Evolutionary conservation across 2,329 filamentous ascomycete genomes (phyloP).

Genomic region (Ophiognomonia clavigignenti-juglandacearum): DNA sequence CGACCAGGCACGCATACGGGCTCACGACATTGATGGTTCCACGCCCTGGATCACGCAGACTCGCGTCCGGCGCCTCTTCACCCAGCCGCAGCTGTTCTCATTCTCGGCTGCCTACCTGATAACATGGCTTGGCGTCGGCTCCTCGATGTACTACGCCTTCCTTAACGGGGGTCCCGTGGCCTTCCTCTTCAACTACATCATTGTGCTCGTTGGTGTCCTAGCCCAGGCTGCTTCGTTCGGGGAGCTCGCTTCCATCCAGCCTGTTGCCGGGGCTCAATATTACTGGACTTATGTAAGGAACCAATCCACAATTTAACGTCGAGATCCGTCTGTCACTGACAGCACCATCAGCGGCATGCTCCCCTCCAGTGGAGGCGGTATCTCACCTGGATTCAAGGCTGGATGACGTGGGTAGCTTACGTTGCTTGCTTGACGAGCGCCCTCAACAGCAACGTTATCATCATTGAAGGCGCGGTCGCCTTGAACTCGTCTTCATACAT

Average conservation of each 20-base stretch:
- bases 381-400: constrained; percentile 23
- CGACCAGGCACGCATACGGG: no score
- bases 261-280: constrained; percentile 36
- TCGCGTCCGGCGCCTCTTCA: constrained; percentile 5
- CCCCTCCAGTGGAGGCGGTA: not conserved
- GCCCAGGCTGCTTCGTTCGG: constrained; percentile 29
- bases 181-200: constrained; percentile 26
- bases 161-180: constrained; percentile 28
- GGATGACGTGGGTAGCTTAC: constrained; percentile 38
- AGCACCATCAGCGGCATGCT: not conserved
- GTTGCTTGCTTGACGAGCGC: constrained; percentile 29
- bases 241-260: constrained; percentile 34
- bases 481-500: constrained; percentile 9
- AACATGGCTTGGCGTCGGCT: constrained; percentile 1
- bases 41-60: no score
- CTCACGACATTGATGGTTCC: no score
- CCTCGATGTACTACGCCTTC: constrained; percentile 21
- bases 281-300: constrained; percentile 30
- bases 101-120: constrained; percentile 9
- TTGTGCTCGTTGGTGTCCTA: constrained; percentile 26
- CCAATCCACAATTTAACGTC: not conserved
- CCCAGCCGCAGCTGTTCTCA: constrained; percentile 1
- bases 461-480: constrained; percentile 12
- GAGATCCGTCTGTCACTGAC: no score
- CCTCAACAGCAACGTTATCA: constrained; percentile 22